These are phyloP conservation scores for Trichophyton mentagrophytes DNA, from an alignment of 2,329 filamentous ascomycete species.

Conservation along the genomic window DNA sequence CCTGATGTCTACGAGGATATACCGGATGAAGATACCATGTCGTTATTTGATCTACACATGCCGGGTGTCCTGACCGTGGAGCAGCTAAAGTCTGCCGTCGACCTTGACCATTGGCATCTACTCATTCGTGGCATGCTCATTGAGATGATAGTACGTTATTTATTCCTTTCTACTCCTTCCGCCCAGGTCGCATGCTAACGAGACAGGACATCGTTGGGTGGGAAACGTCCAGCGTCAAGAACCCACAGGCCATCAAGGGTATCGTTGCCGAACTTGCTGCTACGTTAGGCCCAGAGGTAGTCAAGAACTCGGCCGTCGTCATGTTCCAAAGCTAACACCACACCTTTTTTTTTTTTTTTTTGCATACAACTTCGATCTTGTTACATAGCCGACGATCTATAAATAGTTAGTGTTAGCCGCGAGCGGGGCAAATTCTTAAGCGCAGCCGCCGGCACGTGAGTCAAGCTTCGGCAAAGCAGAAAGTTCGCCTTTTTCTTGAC, in stretches of 20 bases:
- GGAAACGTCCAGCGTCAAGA: constrained; percentile 31
- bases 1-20: constrained; percentile 12
- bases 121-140: constrained; percentile 31
- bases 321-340: constrained; percentile 18
- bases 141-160: constrained; percentile 30
- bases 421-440: neutral
- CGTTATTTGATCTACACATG: constrained; percentile 35
- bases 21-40: constrained; percentile 30
- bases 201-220: constrained; percentile 35
- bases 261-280: constrained; percentile 37
- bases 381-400: neutral
- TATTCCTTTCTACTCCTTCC: neutral
- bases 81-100: constrained; percentile 28
- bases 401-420: neutral
- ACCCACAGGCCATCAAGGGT: constrained; percentile 35
- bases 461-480: neutral
- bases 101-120: constrained; percentile 34
- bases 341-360: too few species aligned
- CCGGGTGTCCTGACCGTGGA: constrained; percentile 34
- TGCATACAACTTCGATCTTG: too few species aligned
- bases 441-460: neutral
- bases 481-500: neutral
- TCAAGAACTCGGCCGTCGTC: constrained; percentile 30
- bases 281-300: constrained; percentile 31
- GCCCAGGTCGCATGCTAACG: neutral